phyloP scores from a whole-genome alignment of 202 grass and related monocot genomes.

The Brachypodium distachyon region DNA sequence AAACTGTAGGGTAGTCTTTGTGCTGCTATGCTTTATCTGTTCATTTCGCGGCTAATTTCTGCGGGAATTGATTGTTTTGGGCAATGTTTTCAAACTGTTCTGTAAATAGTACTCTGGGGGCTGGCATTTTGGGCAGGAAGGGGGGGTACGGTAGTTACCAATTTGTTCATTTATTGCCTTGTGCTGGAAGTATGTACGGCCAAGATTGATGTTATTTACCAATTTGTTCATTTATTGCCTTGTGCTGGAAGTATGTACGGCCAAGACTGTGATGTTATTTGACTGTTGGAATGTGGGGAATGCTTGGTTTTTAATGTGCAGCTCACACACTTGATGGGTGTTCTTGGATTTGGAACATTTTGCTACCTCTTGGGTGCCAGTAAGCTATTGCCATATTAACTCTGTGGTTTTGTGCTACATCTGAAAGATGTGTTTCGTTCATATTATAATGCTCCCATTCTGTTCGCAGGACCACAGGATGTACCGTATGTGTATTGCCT shows the following conservation, averaged over 20 bases:
- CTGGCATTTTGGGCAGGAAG: neutral
- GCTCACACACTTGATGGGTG: conserved; percentile 92
- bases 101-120: neutral
- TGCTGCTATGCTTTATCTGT: neutral
- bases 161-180: conserved; percentile 24
- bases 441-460: neutral
- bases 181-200: neutral
- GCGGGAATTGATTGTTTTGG: neutral
- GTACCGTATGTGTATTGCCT: conserved; percentile 83
- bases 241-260: neutral
- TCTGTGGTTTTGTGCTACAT: neutral
- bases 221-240: conserved; percentile 38
- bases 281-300: neutral
- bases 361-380: conserved; percentile 91
- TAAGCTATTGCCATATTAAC: conserved; percentile 38
- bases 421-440: neutral
- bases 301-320: conserved; percentile 39
- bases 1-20: neutral
- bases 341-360: conserved; percentile 94
- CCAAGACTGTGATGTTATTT: neutral
- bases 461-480: conserved; percentile 73
- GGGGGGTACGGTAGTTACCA: neutral
- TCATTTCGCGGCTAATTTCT: neutral
- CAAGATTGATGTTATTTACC: neutral
- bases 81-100: neutral